Conservation (phyloP, 306 rosid genomes). For the Citrullus mucosospermus region DNA sequence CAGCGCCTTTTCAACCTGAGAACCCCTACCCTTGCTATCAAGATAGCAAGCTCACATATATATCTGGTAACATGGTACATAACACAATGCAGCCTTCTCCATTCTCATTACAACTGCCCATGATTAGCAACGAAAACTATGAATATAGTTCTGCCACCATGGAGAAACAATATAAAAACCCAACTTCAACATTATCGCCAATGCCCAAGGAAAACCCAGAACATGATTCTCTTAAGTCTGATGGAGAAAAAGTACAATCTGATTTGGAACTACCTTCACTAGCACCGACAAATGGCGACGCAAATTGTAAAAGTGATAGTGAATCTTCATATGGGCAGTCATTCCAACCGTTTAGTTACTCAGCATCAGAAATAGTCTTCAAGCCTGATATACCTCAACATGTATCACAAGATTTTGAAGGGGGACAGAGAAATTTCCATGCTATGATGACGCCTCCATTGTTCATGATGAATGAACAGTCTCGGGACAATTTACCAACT, state of each 20-base stretch:
- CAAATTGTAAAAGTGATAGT: conserved; percentile 12
- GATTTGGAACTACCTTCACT: conserved; percentile 25
- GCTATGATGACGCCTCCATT: conserved; percentile 19
- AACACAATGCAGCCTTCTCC: conserved; percentile 11
- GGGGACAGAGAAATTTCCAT: conserved; percentile 20
- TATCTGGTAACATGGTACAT: conserved; percentile 23
- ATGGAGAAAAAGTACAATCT: conserved; percentile 22
- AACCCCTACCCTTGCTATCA: conserved; percentile 6
- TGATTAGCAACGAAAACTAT: conserved; percentile 22
- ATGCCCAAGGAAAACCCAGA: conserved; percentile 21
- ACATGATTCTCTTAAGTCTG: conserved; percentile 20
- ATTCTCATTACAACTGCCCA: conserved; percentile 15
- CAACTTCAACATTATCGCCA: conserved; percentile 28
- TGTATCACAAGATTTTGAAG: conserved; percentile 23
- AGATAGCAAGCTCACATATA: conserved; percentile 22
- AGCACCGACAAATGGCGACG: conserved; percentile 12
- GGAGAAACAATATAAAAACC: conserved; percentile 34
- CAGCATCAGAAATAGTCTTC: conserved; percentile 20
- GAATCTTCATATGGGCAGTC: conserved; percentile 14
- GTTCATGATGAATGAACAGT: conserved; percentile 22
- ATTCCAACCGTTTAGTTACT: conserved; percentile 22
- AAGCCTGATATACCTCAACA: conserved; percentile 25
- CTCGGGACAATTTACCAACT: conserved; percentile 20
- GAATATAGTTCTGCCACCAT: conserved; percentile 25
- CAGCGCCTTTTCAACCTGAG: conserved; percentile 17